phyloP scores from a whole-genome alignment of 352 stramenopile species.

The Phytophthora boehmeriae region DNA sequence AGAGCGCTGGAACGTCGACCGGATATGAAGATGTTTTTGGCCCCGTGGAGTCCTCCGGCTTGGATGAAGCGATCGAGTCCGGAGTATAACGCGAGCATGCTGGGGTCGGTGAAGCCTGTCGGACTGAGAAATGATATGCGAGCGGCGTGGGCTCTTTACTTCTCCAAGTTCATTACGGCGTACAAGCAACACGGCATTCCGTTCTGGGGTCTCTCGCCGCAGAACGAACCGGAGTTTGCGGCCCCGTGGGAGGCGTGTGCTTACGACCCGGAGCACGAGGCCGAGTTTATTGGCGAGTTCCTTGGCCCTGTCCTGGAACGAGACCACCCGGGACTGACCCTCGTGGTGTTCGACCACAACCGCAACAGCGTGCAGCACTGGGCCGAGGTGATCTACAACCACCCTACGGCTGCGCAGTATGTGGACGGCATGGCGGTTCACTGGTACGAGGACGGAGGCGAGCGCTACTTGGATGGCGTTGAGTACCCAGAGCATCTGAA shows the following conservation, averaged over 20 bases:
- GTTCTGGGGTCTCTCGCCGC: slow-evolving; percentile 90
- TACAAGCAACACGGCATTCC: slow-evolving; percentile 86
- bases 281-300: slow-evolving; percentile 84
- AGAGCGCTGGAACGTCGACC: slow-evolving; percentile 67
- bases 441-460: slow-evolving; percentile 73
- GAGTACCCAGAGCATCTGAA: slow-evolving; percentile 76
- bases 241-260: slow-evolving; percentile 78
- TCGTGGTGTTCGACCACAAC: slow-evolving; percentile 94
- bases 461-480: slow-evolving; percentile 74
- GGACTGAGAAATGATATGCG: slow-evolving; percentile 60
- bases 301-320: slow-evolving; percentile 81
- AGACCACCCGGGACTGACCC: slow-evolving; percentile 89
- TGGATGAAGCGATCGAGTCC: slow-evolving; percentile 83
- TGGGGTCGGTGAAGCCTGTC: slow-evolving; percentile 56
- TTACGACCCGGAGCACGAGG: slow-evolving; percentile 60
- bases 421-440: slow-evolving; percentile 92
- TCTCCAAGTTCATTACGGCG: slow-evolving; percentile 91
- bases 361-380: slow-evolving; percentile 75
- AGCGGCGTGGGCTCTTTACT: slow-evolving; percentile 88
- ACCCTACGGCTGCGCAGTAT: slow-evolving; percentile 68
- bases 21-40: slow-evolving; percentile 84
- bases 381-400: slow-evolving; percentile 72
- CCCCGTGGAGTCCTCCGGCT: slow-evolving; percentile 87
- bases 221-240: slow-evolving; percentile 90
- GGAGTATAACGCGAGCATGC: slow-evolving; percentile 67